Evolutionary conservation across 805 yeast genomes (phyloP), one percentile per base, ranked within the genome.

Genomic region (Yamadazyma olivae): DNA sequence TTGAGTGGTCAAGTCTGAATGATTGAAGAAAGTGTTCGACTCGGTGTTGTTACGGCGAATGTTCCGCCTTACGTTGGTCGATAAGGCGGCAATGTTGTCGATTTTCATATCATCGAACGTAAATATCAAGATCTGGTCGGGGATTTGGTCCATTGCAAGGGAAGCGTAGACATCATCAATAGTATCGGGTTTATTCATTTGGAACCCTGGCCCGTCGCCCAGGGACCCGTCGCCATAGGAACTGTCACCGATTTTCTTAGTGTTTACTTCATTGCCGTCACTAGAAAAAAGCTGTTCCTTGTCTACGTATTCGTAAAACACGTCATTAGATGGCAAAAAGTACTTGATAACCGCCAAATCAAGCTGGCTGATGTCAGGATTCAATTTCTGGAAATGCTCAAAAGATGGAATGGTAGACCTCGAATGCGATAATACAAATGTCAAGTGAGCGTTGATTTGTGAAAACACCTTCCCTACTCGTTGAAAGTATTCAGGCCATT

Each of bases 41-140:
- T 32, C 38, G 5, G 39, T 32, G 7, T 17, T 15, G 6, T 27
- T 10, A 25, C 40, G 5, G 31, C 36, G 23, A 38, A 35, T 23
- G 20, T 39, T 40, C 30, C 45, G 32, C 16, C 43, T 38, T 20
- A 29, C 36, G 30, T 54, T 66, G 45, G 51, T 55, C 13, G 56
- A 35, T 0, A 48, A 45, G 5, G 64, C 54, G 0, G 64, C 61
- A 56, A 73, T 27, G 63, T 73, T 66, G 68, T 75, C 45, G 63
- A 76, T 48, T 65, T 74, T 49, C 10, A 83, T 85, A 55, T 90
- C 95, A 13, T 77, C 68, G 55, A 90, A 86, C 45, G 83, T 90
- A 51, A 90, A 83, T 1, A 7, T 56, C 36, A 29, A 64, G 59
- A 34, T 26, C 41, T 75, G 38, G 29, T 71, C 15, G 77, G 58